Base-by-base conservation (phyloP, 2,329 filamentous ascomycete genomes). In the Orbilia javanica region DNA sequence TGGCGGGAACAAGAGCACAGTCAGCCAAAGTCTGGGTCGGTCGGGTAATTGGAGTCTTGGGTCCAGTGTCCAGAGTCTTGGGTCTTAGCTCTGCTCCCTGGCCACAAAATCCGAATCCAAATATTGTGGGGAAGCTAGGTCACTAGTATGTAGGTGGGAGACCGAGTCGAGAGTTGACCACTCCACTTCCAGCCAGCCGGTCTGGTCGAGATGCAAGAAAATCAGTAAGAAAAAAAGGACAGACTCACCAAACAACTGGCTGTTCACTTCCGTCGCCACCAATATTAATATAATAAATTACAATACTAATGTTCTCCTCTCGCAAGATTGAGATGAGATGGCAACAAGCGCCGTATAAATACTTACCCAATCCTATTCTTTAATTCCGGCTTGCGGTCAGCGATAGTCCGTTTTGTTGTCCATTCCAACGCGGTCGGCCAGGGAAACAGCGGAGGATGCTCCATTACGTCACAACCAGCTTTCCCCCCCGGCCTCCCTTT, bases 401-500 rank as follows among this genome's bases (percentile, higher is more conserved):
- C 52, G 52, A 36, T 3, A 13, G 25, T 36, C 52, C 52, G n/a
- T 31, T n/a, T 27, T 34, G 5, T 18, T 53, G 6, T 42, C 13
- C n/a, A 25, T 42, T 60, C 55, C 55, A 42, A 22, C 22, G 34
- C 42, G 15, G 15, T 3, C n/a, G 10, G 8, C 15, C n/a, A 34
- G 4, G 20, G 15, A 20, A 20, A 20, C 13, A 29, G 18, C 15
- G 5, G 22, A 57, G 29, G 36, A 60, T 60, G 63, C 13, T 29
- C 34, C 20, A 55, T 67, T 67, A 67, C 63, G 63, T 67, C 46
- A 67, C 46, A 52, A 3, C n/a, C 36, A 39, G 13, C 39, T 44
- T 22, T 48, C n/a, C 44, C 46, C 46, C 46, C 22, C 18, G 46
- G n/a, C 42, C 1, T 3, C 11, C 3, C 15, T 18, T 31, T 8